Percentiles rank a stretch among this genome's conserved stretches.
Conservation (phyloP, 1,139 yeast genomes). For the Candida neerlandica region DNA sequence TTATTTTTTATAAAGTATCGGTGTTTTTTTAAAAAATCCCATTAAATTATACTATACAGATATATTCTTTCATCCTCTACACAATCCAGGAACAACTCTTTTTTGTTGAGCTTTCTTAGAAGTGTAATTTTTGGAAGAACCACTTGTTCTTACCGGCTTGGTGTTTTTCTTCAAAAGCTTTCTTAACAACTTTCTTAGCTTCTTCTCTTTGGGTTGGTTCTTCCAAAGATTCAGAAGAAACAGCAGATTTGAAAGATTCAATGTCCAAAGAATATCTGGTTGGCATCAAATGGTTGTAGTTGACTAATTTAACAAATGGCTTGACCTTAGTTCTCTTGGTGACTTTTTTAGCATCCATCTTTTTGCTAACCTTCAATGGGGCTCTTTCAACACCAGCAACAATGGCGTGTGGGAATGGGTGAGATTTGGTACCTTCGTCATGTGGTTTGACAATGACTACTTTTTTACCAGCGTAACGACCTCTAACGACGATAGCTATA, state of each 20-base stretch:
- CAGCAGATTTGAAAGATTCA: constrained; percentile 89
- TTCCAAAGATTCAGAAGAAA: constrained; percentile 90
- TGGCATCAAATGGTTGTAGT: constrained; percentile 99
- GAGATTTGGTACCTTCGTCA: constrained; percentile 98
- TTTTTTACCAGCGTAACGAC: constrained; percentile 99
- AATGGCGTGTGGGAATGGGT: constrained; percentile 99
- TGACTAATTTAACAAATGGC: constrained; percentile 98
- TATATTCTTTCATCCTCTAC: constrained; percentile 6
- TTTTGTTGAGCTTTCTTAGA: constrained; percentile 54
- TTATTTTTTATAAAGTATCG: constrained; percentile 1
- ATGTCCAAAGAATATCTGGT: constrained; percentile 99
- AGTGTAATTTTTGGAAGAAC: constrained; percentile 99
- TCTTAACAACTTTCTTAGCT: constrained; percentile 98
- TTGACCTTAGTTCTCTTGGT: constrained; percentile 98
- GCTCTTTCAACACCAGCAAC: constrained; percentile 99
- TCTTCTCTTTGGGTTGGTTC: constrained; percentile 99
- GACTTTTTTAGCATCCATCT: constrained; percentile 93
- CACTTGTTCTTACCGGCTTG: constrained; percentile 99
- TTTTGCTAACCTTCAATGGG: constrained; percentile 96
- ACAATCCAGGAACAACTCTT: neutral
- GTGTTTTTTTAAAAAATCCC: constrained; percentile 8
- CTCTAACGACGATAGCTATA: constrained; percentile 97
- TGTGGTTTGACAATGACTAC: constrained; percentile 98
- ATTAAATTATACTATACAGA: constrained; percentile 11
- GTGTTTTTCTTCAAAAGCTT: constrained; percentile 99